A percentile compares a stretch with the other conserved stretches of the same genome.
These are phyloP conservation scores for Tilletia setariae DNA, from an alignment of 1,284 basidiomycete genomes.

Conservation along the genomic window DNA sequence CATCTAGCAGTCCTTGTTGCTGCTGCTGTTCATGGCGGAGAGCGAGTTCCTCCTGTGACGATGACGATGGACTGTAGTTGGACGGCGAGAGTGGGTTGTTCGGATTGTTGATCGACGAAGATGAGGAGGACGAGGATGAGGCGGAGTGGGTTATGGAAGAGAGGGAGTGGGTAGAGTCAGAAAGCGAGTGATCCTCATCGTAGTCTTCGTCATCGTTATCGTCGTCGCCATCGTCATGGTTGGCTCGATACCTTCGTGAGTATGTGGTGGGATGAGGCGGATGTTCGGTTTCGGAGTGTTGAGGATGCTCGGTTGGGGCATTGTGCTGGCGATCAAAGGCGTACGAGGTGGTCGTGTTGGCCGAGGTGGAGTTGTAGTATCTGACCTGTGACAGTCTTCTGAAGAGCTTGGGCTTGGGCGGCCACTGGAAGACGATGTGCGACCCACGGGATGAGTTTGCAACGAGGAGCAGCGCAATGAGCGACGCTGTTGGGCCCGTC, in stretches of 20 bases:
- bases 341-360: constrained; percentile 16
- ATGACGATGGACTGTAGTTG: no score
- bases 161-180: not conserved
- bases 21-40: no score
- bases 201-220: not conserved
- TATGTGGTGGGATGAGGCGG: not conserved
- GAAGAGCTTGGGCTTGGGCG: constrained; percentile 39
- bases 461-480: constrained; percentile 49
- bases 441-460: constrained; percentile 44
- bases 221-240: not conserved
- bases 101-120: no score
- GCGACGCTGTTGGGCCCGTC: constrained; percentile 23
- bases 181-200: not conserved
- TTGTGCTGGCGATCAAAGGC: constrained; percentile 11
- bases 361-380: constrained; percentile 29
- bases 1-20: not conserved
- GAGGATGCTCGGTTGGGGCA: not conserved
- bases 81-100: no score
- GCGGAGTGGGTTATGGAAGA: not conserved
- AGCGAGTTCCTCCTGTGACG: no score
- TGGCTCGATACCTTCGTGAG: constrained; percentile 3
- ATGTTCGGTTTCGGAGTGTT: not conserved
- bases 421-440: constrained; percentile 49
- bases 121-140: not conserved
- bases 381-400: constrained; percentile 42